phyloP scores from a whole-genome alignment of 768 basidiomycete genomes.

The Leccinum imitatum region DNA sequence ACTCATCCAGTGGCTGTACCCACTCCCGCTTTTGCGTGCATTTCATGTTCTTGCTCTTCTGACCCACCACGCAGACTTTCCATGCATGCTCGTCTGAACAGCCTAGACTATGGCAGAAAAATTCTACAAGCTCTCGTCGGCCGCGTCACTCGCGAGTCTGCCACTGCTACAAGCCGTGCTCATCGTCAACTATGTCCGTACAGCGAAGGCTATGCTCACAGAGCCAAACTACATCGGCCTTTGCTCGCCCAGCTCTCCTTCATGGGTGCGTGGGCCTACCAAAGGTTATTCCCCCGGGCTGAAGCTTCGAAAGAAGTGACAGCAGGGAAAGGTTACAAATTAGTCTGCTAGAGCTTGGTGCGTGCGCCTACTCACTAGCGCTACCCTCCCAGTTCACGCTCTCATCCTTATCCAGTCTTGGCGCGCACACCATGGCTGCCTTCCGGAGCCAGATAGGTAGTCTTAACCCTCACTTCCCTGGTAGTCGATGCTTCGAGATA shows the following conservation, averaged over 20 bases:
- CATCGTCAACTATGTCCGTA: slow-evolving; percentile 54
- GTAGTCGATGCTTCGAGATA: no score
- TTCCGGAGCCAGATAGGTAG: not conserved
- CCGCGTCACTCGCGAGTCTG: slow-evolving; percentile 34
- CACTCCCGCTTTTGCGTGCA: not conserved
- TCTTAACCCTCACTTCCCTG: no score
- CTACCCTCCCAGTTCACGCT: slow-evolving; percentile 40
- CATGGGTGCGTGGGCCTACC: slow-evolving; percentile 72
- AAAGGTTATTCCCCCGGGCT: slow-evolving; percentile 54
- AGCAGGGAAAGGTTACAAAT: slow-evolving; percentile 57
- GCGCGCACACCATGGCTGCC: not conserved
- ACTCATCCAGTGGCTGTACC: not conserved
- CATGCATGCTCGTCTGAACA: slow-evolving; percentile 68
- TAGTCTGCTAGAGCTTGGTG: slow-evolving; percentile 56
- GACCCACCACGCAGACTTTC: slow-evolving; percentile 35
- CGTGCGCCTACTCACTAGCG: slow-evolving; percentile 45
- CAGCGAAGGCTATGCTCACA: slow-evolving; percentile 67
- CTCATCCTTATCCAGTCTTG: slow-evolving; percentile 15
- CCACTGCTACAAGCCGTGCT: slow-evolving; percentile 33
- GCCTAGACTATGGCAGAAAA: slow-evolving; percentile 63
- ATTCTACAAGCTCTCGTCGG: slow-evolving; percentile 60
- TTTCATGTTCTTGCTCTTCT: not conserved
- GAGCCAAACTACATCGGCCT: slow-evolving; percentile 68
- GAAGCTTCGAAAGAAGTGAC: slow-evolving; percentile 42
- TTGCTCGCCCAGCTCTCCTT: slow-evolving; percentile 64